phyloP scores from a whole-genome alignment of 2,329 filamentous ascomycete genomes.

The Cladosporium sphaerospermum region DNA sequence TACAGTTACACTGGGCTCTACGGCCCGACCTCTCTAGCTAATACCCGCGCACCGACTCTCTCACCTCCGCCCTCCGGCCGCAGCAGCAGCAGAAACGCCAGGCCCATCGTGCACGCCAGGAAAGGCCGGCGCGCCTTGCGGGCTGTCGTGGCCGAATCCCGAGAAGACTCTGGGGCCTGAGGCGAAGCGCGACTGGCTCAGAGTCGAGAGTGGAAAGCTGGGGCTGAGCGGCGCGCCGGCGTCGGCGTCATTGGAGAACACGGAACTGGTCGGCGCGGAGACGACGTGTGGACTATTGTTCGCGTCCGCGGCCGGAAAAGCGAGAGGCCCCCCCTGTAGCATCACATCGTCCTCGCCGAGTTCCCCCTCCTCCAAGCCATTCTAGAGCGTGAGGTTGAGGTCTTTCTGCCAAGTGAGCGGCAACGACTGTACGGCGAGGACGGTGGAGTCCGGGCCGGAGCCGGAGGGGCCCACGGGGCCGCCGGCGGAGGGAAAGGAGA shows the following conservation, averaged over 20 bases:
- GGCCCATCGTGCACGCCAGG: not conserved
- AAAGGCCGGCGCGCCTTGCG: not conserved
- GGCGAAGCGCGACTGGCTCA: too few relatives aligned
- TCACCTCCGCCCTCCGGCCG: too few relatives aligned
- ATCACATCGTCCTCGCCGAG: not conserved
- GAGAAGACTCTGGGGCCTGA: too few relatives aligned
- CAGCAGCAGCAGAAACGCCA: not conserved
- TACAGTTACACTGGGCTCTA: too few relatives aligned
- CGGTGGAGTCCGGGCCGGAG: slow-evolving; percentile 5
- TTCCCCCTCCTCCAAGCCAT: not conserved
- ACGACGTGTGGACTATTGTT: not conserved
- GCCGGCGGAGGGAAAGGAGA: slow-evolving; percentile 8
- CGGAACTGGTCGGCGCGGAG: too few relatives aligned
- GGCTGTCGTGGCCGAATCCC: not conserved
- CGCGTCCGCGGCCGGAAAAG: not conserved
- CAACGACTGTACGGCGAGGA: slow-evolving; percentile 14
- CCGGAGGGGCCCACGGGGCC: slow-evolving; percentile 7
- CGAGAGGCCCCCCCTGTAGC: not conserved
- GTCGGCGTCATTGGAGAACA: not conserved
- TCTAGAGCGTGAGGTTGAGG: slow-evolving; percentile 16
- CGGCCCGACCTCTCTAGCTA: too few relatives aligned
- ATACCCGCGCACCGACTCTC: too few relatives aligned
- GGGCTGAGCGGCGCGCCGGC: not conserved
- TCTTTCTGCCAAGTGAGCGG: slow-evolving; percentile 14
- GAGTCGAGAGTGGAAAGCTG: not conserved